Percentiles rank a stretch among this genome's conserved stretches.
These are phyloP conservation scores for Phytophthora rubi DNA, from an alignment of 352 stramenopile genomes.

Conservation along the genomic window DNA sequence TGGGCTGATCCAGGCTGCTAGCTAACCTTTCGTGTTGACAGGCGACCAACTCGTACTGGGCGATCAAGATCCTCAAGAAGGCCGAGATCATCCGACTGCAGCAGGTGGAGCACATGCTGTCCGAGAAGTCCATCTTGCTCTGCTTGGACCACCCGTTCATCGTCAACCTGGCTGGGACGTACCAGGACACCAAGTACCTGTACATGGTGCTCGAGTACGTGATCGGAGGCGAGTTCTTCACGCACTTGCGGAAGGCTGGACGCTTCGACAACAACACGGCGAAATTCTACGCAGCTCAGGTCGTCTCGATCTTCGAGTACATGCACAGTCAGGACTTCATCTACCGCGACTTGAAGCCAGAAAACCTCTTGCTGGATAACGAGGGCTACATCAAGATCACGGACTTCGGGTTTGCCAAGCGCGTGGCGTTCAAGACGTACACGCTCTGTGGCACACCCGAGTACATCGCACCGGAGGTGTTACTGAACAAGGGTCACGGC, in stretches of 20 bases:
- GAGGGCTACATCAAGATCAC: constrained; percentile 97
- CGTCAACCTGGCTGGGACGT: constrained; percentile 94
- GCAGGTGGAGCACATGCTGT: constrained; percentile 98
- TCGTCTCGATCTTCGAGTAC: constrained; percentile 97
- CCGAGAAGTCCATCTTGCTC: constrained; percentile 96
- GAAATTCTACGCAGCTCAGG: constrained; percentile 94
- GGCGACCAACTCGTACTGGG: constrained; percentile 92
- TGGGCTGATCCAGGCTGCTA: too few species aligned
- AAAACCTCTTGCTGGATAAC: constrained; percentile 96
- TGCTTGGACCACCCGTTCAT: constrained; percentile 96
- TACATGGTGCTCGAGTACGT: constrained; percentile 99
- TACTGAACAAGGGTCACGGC: constrained; percentile 90
- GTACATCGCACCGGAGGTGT: constrained; percentile 93
- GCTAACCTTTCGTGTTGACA: constrained; percentile 29
- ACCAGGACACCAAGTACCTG: constrained; percentile 95
- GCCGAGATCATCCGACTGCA: constrained; percentile 95
- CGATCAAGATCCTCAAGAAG: constrained; percentile 99
- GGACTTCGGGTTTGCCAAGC: constrained; percentile 94
- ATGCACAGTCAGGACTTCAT: constrained; percentile 96
- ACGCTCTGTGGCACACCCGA: constrained; percentile 94
- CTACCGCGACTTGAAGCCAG: constrained; percentile 96
- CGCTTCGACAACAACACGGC: constrained; percentile 93
- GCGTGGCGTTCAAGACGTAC: constrained; percentile 95
- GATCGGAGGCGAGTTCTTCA: constrained; percentile 98
- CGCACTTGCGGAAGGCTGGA: constrained; percentile 93